Evolutionary conservation across 2,329 filamentous ascomycete species (phyloP).

Genomic region (Alternaria infectoria): DNA sequence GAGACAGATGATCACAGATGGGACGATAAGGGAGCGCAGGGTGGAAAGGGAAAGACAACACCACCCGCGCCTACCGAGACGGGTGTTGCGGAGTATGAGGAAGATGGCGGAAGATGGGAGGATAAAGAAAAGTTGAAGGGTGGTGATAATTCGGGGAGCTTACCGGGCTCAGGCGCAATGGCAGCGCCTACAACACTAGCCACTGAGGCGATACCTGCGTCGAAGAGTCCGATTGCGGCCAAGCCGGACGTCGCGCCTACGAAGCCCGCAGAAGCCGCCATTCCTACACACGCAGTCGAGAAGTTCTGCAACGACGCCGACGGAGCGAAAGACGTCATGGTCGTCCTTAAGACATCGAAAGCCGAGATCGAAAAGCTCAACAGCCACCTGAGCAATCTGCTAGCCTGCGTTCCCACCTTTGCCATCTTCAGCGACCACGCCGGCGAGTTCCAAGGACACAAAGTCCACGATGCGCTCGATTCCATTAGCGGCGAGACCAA

Average conservation of each 20-base stretch:
- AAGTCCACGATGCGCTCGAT: conserved; percentile 58
- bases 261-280: neutral
- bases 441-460: conserved; percentile 58
- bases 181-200: conserved; percentile 15
- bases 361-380: conserved; percentile 64
- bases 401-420: conserved; percentile 62
- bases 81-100: conserved; percentile 17
- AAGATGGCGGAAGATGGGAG: conserved; percentile 29
- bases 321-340: conserved; percentile 58
- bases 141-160: neutral
- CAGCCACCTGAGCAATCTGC: conserved; percentile 60
- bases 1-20: conserved; percentile 19
- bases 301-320: conserved; percentile 34
- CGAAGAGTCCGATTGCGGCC: conserved; percentile 2
- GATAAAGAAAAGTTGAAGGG: conserved; percentile 17
- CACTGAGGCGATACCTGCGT: conserved; percentile 1
- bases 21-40: conserved; percentile 16
- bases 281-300: conserved; percentile 6
- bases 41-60: neutral
- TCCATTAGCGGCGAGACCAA: conserved; percentile 46
- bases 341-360: conserved; percentile 65
- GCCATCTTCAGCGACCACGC: conserved; percentile 66
- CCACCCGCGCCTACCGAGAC: conserved; percentile 10
- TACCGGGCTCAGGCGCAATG: neutral
- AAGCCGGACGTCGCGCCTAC: neutral